Evolutionary conservation across 2,329 filamentous ascomycete species (phyloP).

Genomic region (Aspergillus sp.): DNA sequence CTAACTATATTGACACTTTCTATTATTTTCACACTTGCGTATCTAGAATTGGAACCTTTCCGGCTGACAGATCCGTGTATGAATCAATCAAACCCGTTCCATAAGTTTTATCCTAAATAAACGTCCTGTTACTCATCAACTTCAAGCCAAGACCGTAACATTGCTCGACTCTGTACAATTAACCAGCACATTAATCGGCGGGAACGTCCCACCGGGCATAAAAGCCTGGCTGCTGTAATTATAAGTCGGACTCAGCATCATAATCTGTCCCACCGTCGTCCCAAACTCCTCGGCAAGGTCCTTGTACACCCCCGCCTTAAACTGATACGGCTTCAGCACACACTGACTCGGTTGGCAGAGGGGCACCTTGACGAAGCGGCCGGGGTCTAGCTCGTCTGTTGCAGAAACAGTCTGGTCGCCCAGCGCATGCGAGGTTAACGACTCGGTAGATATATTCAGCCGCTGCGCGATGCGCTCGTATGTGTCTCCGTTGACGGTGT

Average conservation of each 20-base stretch:
- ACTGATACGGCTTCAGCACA: slow-evolving; percentile 13
- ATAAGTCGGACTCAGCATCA: slow-evolving; percentile 23
- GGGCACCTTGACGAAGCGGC: slow-evolving; percentile 16
- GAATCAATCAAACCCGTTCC: no score
- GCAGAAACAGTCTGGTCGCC: not conserved
- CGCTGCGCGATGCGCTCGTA: slow-evolving; percentile 12
- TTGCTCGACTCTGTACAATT: not conserved
- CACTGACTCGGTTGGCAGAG: slow-evolving; percentile 15
- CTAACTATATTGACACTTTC: no score
- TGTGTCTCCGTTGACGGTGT: slow-evolving; percentile 20
- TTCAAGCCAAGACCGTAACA: not conserved
- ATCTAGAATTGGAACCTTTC: no score
- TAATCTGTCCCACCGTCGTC: slow-evolving; percentile 19
- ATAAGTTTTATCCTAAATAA: no score
- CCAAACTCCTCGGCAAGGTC: slow-evolving; percentile 18
- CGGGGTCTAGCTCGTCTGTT: not conserved
- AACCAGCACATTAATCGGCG: not conserved
- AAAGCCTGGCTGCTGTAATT: slow-evolving; percentile 2
- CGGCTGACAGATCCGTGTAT: no score
- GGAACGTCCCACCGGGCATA: not conserved
- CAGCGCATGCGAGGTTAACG: not conserved
- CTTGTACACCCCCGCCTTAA: slow-evolving; percentile 19
- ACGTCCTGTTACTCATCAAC: not conserved
- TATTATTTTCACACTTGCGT: no score
- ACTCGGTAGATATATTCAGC: slow-evolving; percentile 15